phyloP scores from a whole-genome alignment of 305 asterid species.

The Fraxinus xanthoxyloides region DNA sequence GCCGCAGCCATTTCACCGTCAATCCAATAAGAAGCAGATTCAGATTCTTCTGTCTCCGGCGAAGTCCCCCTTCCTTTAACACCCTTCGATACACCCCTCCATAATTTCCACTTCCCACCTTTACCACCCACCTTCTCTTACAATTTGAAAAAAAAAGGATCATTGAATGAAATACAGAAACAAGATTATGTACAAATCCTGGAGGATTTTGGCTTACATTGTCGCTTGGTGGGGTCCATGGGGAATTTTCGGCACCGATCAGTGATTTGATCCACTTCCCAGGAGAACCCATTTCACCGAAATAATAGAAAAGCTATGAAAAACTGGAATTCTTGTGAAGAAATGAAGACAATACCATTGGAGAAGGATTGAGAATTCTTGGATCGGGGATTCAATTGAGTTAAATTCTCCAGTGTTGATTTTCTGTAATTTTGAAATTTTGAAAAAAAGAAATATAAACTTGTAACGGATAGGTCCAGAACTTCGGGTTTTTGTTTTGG shows the following conservation, averaged over 20 bases:
- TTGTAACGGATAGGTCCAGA: neutral
- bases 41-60: constrained; percentile 52
- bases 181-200: neutral
- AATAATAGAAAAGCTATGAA: neutral
- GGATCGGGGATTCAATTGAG: neutral
- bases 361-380: neutral
- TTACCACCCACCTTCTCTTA: constrained; percentile 60
- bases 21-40: constrained; percentile 36
- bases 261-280: constrained; percentile 89
- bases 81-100: constrained; percentile 70
- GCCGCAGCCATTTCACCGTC: constrained; percentile 72
- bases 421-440: neutral
- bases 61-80: constrained; percentile 39
- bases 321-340: neutral
- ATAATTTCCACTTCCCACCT: constrained; percentile 72
- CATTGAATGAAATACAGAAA: neutral
- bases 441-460: neutral
- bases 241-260: constrained; percentile 48
- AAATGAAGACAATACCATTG: neutral
- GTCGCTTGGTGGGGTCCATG: constrained; percentile 45
- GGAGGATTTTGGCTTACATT: constrained; percentile 35
- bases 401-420: neutral
- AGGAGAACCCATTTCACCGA: constrained; percentile 64
- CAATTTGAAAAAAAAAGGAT: neutral
- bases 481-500: neutral